A percentile compares a stretch with the other conserved stretches of the same genome.
These are phyloP conservation scores for Sporopachydermia lactativora DNA, from an alignment of 805 yeast genomes.

Conservation along the genomic window DNA sequence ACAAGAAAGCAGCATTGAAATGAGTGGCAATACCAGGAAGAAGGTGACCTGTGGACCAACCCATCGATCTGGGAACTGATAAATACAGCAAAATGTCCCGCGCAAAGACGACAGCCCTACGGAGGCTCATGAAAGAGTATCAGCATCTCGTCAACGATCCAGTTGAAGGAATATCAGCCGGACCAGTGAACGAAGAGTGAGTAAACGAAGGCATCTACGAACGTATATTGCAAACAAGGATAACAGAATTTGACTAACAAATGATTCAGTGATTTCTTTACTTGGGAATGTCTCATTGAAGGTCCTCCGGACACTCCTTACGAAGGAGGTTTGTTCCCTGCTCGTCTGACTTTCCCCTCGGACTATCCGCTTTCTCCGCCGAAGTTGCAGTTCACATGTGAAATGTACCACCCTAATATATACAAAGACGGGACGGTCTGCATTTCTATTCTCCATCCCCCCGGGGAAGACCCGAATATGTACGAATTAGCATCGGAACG, in stretches of 20 bases:
- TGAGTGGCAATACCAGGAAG: too few relatives aligned
- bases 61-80: too few relatives aligned
- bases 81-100: constrained; percentile 21
- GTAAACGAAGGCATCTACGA: constrained; percentile 11
- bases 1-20: too few relatives aligned
- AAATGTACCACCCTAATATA: constrained; percentile 85
- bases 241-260: neutral
- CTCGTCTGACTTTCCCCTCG: constrained; percentile 51
- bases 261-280: constrained; percentile 35
- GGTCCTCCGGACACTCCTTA: constrained; percentile 80
- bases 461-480: constrained; percentile 94
- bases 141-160: constrained; percentile 76
- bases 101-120: constrained; percentile 53
- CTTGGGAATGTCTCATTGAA: constrained; percentile 74
- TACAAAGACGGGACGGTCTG: constrained; percentile 94
- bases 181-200: constrained; percentile 60
- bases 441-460: constrained; percentile 87
- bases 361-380: constrained; percentile 85
- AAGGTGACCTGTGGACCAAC: too few relatives aligned
- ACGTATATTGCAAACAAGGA: neutral
- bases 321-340: constrained; percentile 81
- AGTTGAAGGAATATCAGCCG: constrained; percentile 93
- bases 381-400: constrained; percentile 56
- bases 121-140: constrained; percentile 75
- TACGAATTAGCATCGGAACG: constrained; percentile 93